Conservation (phyloP, 192 early-diverging fungal genomes). For the Coemansia sp. region DNA sequence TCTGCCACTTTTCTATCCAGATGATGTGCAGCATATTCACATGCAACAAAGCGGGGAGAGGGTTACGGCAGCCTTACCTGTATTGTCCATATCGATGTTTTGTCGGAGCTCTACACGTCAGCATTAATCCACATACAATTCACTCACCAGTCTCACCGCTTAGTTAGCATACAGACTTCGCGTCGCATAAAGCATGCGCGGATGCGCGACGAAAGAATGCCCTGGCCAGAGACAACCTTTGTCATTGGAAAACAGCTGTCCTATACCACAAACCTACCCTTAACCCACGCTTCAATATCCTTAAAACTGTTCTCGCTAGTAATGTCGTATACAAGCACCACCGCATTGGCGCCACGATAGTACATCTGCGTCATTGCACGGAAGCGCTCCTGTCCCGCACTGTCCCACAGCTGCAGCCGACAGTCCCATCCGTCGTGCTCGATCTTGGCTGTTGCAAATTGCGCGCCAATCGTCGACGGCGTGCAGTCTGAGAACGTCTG, state of each 20-base stretch:
- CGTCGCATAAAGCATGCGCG: background rate
- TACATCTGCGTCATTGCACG: slow-evolving; percentile 77
- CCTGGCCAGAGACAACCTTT: background rate
- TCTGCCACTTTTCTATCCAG: background rate
- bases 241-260: background rate
- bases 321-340: slow-evolving; percentile 72
- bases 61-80: slow-evolving; percentile 41
- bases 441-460: slow-evolving; percentile 74
- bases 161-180: background rate
- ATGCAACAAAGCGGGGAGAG: background rate
- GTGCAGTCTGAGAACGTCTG: slow-evolving; percentile 75
- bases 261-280: slow-evolving; percentile 16
- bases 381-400: slow-evolving; percentile 72
- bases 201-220: background rate
- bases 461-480: slow-evolving; percentile 75
- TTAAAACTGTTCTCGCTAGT: slow-evolving; percentile 68
- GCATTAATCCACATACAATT: background rate
- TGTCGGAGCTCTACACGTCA: slow-evolving; percentile 56
- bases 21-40: background rate
- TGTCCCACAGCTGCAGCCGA: slow-evolving; percentile 76
- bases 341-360: slow-evolving; percentile 72
- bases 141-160: background rate
- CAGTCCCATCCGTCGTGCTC: slow-evolving; percentile 75
- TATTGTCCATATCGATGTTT: slow-evolving; percentile 64
- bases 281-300: slow-evolving; percentile 69